Base-by-base conservation (phyloP, 352 stramenopile species). In the Pythium graminicola region DNA sequence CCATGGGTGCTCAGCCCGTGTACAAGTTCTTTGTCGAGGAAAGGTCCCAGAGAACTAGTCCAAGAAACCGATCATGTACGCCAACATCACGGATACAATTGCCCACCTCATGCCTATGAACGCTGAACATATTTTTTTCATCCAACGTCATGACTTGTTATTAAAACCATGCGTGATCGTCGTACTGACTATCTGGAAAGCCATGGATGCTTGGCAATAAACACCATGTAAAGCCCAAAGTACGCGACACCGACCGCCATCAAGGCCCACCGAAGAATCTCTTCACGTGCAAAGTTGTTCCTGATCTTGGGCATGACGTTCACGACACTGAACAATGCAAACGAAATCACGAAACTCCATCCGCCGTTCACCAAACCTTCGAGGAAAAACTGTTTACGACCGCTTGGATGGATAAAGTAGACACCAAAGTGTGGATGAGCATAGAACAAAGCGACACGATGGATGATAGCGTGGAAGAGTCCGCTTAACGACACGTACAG, bases 301-400 rank as follows among this genome's bases (percentile, higher is more conserved):
- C 42, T 62, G 16, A 84, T 40, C 13, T 40, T 51, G 26, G 76
- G 72, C 19, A 69, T 40, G 23, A 84, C 61, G 20, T 85, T 67
- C 19, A 58, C 52, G 27, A 87, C 69, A 24, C 50, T 65, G 62
- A 86, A 76, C 28, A 62, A 60, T 22, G 54, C 74, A 2, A 83
- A 50, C 23, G 77, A 88, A 31, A 85, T 50, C 38, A 63, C 67
- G 43, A 88, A 81, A 64, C 77, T 85, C 73, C 73, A 88, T 7
- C 54, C 62, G 35, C 77, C 77, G 57, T 81, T 72, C 14, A 83
- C 27, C 13, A 88, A 39, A 0, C 77, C 77, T 41, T 88, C 77
- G 40, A 88, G 51, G 38, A 81, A 65, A 27, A 88, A 88, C 56
- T 88, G 77, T 17, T 76, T 75, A 5, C 75, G 70, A 1, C 65